Evolutionary conservation across 768 basidiomycete genomes (phyloP).

Genomic region (Arthromyces matolae): DNA sequence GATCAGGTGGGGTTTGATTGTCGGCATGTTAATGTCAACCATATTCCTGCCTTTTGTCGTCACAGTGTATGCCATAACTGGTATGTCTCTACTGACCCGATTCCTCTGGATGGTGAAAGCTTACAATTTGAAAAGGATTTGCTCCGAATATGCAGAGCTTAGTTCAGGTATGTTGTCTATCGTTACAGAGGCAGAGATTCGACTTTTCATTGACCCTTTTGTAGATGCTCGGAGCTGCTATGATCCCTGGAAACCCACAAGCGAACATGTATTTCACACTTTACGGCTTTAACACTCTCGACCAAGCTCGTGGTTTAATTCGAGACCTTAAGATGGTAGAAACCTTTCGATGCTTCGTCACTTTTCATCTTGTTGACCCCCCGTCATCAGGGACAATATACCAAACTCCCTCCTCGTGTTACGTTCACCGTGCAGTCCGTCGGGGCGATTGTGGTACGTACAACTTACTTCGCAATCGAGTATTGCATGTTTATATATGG

Average conservation of each 20-base stretch:
- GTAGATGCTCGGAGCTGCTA: slow-evolving; percentile 48
- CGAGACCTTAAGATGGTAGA: slow-evolving; percentile 54
- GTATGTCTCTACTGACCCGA: slow-evolving; percentile 17
- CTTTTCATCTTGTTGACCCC: not conserved
- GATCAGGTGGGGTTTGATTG: slow-evolving; percentile 46
- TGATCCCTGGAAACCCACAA: slow-evolving; percentile 45
- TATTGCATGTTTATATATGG: not conserved
- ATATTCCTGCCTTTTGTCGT: slow-evolving; percentile 51
- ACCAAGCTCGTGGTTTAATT: slow-evolving; percentile 49
- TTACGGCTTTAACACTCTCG: slow-evolving; percentile 43
- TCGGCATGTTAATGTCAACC: slow-evolving; percentile 48
- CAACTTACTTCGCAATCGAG: slow-evolving; percentile 26
- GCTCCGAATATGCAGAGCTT: slow-evolving; percentile 34
- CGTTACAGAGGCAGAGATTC: not conserved
- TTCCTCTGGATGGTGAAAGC: not conserved
- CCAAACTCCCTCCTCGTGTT: slow-evolving; percentile 61
- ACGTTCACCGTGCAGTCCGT: slow-evolving; percentile 57
- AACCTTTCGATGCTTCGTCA: not conserved
- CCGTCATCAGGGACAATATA: slow-evolving; percentile 32
- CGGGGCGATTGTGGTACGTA: slow-evolving; percentile 58
- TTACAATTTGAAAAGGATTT: slow-evolving; percentile 23
- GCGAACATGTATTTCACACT: slow-evolving; percentile 49
- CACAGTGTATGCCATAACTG: slow-evolving; percentile 51
- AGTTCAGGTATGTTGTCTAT: slow-evolving; percentile 22
- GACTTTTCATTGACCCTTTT: not conserved